These are phyloP conservation scores for Russula compacta DNA, from an alignment of 768 basidiomycete genomes.

Conservation along the genomic window DNA sequence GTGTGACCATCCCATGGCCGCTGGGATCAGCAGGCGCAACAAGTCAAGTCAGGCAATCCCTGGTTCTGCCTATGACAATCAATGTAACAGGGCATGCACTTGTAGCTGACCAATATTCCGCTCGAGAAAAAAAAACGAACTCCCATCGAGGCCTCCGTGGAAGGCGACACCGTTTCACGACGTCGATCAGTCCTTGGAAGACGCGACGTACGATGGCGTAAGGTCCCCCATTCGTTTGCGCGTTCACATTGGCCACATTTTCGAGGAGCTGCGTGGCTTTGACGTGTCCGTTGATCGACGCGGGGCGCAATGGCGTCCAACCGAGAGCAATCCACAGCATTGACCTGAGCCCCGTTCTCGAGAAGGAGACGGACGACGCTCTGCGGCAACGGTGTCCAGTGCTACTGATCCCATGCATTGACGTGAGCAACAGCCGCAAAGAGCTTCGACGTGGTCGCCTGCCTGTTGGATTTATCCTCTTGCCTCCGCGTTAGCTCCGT, in stretches of 20 bases:
- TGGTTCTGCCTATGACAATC: neutral
- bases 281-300: neutral
- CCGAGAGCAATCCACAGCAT: neutral
- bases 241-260: neutral
- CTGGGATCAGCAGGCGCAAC: neutral
- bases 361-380: neutral
- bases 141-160: constrained; percentile 9
- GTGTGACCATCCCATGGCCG: too few relatives aligned
- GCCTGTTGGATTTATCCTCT: neutral
- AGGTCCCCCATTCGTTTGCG: neutral
- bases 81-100: constrained; percentile 4
- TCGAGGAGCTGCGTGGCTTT: neutral
- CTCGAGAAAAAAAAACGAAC: too few relatives aligned
- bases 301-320: neutral
- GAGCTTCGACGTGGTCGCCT: neutral
- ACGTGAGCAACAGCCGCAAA: neutral
- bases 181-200: neutral
- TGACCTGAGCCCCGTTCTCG: neutral
- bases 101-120: too few relatives aligned
- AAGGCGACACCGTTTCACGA: constrained; percentile 1
- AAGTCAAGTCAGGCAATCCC: neutral
- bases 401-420: neutral
- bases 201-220: neutral
- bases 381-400: neutral
- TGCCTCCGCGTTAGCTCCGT: neutral